Base-by-base conservation (phyloP, 345 rosid genomes). In the Boechera divaricarpa region DNA sequence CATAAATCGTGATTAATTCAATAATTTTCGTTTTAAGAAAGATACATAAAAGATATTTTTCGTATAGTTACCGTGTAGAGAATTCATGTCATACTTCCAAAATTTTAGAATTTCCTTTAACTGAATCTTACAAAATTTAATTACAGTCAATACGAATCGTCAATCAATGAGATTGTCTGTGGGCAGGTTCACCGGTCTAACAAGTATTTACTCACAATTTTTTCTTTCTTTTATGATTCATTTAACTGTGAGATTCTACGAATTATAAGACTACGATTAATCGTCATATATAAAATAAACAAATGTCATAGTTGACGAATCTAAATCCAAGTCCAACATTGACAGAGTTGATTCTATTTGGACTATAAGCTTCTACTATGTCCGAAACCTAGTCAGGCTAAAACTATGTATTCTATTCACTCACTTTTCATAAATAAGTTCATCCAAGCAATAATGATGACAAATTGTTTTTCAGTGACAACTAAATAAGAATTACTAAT, bases 81-180 rank as follows among this genome's bases (percentile, higher is more conserved):
- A 42, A 60, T 65, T 74, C 49, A 5, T 18, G 32, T 41, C 56
- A 39, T n/a, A 71, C 33, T 63, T 72, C 60, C 38, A 72, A 59
- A 47, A 4, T 2, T 31, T 15, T 29, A 18, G 21, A 62, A 41
- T 41, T 41, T 62, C 7, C 51, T 41, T 45, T 31, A 29, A 7
- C 13, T 32, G 28, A 29, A 16, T 64, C 26, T 47, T 28, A 15
- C 55, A 64, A 44, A 13, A 21, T 8, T 51, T 39, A 10, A 8
- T 41, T 32, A 54, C 70, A 63, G 26, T 63, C 53, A 7, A 13
- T 54, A 73, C 57, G 21, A 28, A 57, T 44, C 39, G 31, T 31
- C 61, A 75, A 75, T 75, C 28, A 75, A 36, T 38, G 73, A 62
- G 61, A 52, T 38, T 51, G 60, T 61, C 18, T n/a, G 41, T 61